Evolutionary conservation across 345 rosid genomes (phyloP).

Genomic region (Theobroma cacao): DNA sequence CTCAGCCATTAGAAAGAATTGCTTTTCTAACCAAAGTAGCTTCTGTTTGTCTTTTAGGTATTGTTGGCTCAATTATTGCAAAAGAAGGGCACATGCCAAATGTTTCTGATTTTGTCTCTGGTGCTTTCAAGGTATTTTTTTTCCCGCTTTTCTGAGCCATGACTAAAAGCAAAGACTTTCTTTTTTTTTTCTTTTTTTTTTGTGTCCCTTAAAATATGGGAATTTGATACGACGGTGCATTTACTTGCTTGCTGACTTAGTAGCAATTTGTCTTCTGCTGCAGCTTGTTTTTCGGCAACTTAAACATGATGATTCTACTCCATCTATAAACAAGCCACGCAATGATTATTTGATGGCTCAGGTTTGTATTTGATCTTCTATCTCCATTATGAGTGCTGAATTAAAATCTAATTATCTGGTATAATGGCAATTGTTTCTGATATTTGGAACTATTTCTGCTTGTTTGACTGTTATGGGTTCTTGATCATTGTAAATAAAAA

Average conservation of each 20-base stretch:
- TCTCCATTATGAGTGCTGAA: constrained; percentile 7
- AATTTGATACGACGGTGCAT: not conserved
- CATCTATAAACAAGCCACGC: constrained; percentile 56
- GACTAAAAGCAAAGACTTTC: not conserved
- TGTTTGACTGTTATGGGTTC: not conserved
- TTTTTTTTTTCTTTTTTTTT: too few species aligned
- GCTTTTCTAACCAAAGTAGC: constrained; percentile 4
- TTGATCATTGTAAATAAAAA: not conserved
- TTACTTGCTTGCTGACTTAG: not conserved
- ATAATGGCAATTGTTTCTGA: not conserved
- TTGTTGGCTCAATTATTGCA: constrained; percentile 81
- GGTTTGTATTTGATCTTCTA: constrained; percentile 41
- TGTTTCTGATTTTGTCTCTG: constrained; percentile 58
- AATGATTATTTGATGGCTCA: constrained; percentile 68
- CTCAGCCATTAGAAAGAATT: not conserved
- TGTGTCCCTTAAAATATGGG: not conserved
- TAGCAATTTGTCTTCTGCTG: constrained; percentile 13
- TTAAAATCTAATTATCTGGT: not conserved
- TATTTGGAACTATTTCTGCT: not conserved
- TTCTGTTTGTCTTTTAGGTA: constrained; percentile 39
- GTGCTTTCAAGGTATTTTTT: constrained; percentile 69
- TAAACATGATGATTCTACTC: constrained; percentile 48
- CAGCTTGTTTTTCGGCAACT: constrained; percentile 64
- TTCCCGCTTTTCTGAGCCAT: not conserved
- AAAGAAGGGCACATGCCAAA: constrained; percentile 57